A percentile compares a stretch with the other conserved stretches of the same genome.
Evolutionary conservation across 805 yeast species (phyloP).

Genomic region (Kuraishia hungarica): DNA sequence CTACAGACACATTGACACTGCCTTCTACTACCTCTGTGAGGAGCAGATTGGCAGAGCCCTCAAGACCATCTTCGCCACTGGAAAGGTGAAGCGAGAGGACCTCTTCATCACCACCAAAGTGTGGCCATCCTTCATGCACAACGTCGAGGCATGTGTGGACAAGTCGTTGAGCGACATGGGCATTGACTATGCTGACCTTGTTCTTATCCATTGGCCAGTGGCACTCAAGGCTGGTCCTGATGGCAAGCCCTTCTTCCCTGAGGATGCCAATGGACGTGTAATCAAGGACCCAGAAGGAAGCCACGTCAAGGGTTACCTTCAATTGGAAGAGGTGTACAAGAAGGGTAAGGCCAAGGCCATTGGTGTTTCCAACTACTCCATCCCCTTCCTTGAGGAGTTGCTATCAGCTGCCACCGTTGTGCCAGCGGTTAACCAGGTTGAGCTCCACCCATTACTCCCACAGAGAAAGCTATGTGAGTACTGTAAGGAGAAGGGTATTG

Average conservation of each 20-base stretch:
- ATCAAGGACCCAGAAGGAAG: slow-evolving; percentile 22
- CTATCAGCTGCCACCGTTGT: slow-evolving; percentile 23
- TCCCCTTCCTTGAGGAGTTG: slow-evolving; percentile 22
- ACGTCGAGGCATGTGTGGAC: slow-evolving; percentile 25
- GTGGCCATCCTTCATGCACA: slow-evolving; percentile 23
- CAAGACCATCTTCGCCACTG: slow-evolving; percentile 6
- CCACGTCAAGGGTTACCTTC: slow-evolving; percentile 25
- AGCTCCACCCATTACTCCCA: slow-evolving; percentile 33
- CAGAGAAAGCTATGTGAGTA: slow-evolving; percentile 23
- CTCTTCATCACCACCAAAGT: slow-evolving; percentile 12
- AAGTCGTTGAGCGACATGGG: slow-evolving; percentile 22
- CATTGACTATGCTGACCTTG: slow-evolving; percentile 33
- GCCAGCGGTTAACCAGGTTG: slow-evolving; percentile 38
- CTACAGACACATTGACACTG: slow-evolving; percentile 33
- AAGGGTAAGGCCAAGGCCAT: slow-evolving; percentile 30
- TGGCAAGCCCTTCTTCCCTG: slow-evolving; percentile 8
- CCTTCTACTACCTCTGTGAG: slow-evolving; percentile 31
- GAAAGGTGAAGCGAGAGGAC: slow-evolving; percentile 5
- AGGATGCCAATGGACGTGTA: slow-evolving; percentile 16
- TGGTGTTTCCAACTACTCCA: slow-evolving; percentile 35
- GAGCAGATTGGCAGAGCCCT: slow-evolving; percentile 32
- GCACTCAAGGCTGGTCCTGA: slow-evolving; percentile 21
- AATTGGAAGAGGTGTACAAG: slow-evolving; percentile 24
- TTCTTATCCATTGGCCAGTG: slow-evolving; percentile 38
- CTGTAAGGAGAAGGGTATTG: slow-evolving; percentile 20